These are phyloP conservation scores for Agrocybe pediades DNA, from an alignment of 768 basidiomycete genomes.

Conservation along the genomic window DNA sequence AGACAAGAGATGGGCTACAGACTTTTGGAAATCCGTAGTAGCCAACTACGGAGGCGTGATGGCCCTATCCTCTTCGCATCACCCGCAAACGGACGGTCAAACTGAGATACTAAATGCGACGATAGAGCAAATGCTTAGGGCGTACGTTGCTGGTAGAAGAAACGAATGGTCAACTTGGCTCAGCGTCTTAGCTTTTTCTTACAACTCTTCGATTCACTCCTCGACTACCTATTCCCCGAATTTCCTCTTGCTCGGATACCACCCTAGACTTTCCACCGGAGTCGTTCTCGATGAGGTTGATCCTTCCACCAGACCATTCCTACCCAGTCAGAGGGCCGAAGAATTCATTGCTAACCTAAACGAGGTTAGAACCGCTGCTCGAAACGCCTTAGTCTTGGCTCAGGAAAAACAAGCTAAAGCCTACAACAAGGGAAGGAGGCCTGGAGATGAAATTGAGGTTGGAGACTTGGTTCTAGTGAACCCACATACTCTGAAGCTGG, in stretches of 20 bases:
- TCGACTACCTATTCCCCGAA: slow-evolving; percentile 27
- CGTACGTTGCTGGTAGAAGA: no score
- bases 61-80: no score
- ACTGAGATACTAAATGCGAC: no score
- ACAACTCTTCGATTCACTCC: slow-evolving; percentile 16
- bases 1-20: no score
- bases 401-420: slow-evolving; percentile 12
- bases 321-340: slow-evolving; percentile 1
- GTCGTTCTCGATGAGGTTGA: neutral
- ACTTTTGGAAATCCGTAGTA: no score
- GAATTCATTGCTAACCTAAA: neutral
- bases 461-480: slow-evolving; percentile 26
- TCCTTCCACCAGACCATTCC: neutral
- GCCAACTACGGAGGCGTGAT: no score
- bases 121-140: no score
- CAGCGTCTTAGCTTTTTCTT: no score
- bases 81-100: no score
- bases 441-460: neutral
- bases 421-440: slow-evolving; percentile 3
- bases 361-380: neutral
- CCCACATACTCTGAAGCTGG: slow-evolving; percentile 24
- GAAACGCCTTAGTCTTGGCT: neutral
- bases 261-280: slow-evolving; percentile 11
- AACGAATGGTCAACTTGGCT: no score
- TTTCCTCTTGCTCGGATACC: slow-evolving; percentile 29